Percentiles rank a stretch among this genome's conserved stretches.
phyloP scores from a whole-genome alignment of 2,329 filamentous ascomycete species.

The Mycocentrospora acerina region DNA sequence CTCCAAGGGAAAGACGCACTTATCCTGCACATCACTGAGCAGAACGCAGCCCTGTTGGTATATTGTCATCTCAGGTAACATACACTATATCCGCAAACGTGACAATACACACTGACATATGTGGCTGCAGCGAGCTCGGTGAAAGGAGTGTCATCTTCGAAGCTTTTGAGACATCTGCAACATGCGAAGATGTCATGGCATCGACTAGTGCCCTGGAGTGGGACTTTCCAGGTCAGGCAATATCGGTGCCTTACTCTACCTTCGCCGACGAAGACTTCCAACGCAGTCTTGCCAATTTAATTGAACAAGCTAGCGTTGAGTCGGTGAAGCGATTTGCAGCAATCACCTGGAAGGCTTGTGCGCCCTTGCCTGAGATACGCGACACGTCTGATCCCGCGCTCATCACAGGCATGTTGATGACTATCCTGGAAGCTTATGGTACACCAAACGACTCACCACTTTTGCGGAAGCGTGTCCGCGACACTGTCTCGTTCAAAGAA shows the following conservation, averaged over 20 bases:
- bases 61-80: slow-evolving; percentile 35
- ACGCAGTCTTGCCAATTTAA: slow-evolving; percentile 51
- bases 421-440: slow-evolving; percentile 60
- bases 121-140: slow-evolving; percentile 10
- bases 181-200: slow-evolving; percentile 55
- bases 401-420: slow-evolving; percentile 62
- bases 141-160: slow-evolving; percentile 53
- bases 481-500: slow-evolving; percentile 59
- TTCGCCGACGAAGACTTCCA: slow-evolving; percentile 51
- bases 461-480: slow-evolving; percentile 61
- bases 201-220: slow-evolving; percentile 56
- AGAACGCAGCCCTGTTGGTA: slow-evolving; percentile 53
- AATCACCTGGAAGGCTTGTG: slow-evolving; percentile 54
- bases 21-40: slow-evolving; percentile 49
- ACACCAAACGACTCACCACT: slow-evolving; percentile 33
- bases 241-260: slow-evolving; percentile 46
- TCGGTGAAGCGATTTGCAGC: slow-evolving; percentile 57
- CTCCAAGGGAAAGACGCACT: slow-evolving; percentile 31
- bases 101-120: slow-evolving; percentile 1
- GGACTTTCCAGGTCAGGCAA: slow-evolving; percentile 61
- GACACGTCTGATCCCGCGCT: slow-evolving; percentile 60
- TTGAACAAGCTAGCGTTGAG: slow-evolving; percentile 59
- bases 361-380: slow-evolving; percentile 54
- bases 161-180: slow-evolving; percentile 61
- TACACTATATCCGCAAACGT: not conserved